Evolutionary conservation across 495 filamentous ascomycete genomes (phyloP).

Genomic region (Neurospora discreta): DNA sequence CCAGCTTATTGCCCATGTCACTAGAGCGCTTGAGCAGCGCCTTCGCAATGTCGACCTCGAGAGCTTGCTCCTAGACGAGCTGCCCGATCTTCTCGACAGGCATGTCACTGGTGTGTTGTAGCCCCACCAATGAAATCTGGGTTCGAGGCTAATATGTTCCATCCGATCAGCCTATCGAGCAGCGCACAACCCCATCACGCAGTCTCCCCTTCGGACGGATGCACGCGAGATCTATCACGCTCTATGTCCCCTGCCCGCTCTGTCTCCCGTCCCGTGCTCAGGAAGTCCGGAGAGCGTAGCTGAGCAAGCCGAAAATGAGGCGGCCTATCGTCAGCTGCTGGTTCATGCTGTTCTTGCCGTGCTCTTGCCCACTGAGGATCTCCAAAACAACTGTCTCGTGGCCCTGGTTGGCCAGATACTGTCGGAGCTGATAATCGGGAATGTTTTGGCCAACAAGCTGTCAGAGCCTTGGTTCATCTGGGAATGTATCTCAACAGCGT

Average conservation of each 20-base stretch:
- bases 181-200: constrained; percentile 39
- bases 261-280: constrained; percentile 61
- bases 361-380: constrained; percentile 81
- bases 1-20: constrained; percentile 81
- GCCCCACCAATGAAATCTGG: background rate
- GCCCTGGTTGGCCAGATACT: constrained; percentile 75
- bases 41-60: constrained; percentile 72
- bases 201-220: constrained; percentile 45
- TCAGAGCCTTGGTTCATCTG: constrained; percentile 82
- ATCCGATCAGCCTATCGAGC: constrained; percentile 40
- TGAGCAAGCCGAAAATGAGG: constrained; percentile 64
- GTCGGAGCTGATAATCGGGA: constrained; percentile 74
- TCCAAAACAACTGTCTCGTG: constrained; percentile 75
- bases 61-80: constrained; percentile 74
- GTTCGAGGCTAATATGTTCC: background rate
- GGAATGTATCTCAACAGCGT: constrained; percentile 56
- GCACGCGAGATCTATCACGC: constrained; percentile 69
- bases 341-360: constrained; percentile 68
- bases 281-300: constrained; percentile 36
- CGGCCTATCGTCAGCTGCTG: constrained; percentile 67
- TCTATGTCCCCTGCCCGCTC: constrained; percentile 64
- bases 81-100: constrained; percentile 68
- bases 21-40: constrained; percentile 73
- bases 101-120: constrained; percentile 63
- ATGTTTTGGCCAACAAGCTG: constrained; percentile 59